A percentile compares a stretch with the other conserved stretches of the same genome.
These are phyloP conservation scores for Penicillium arizonense DNA, from an alignment of 495 filamentous ascomycete species.

Conservation along the genomic window DNA sequence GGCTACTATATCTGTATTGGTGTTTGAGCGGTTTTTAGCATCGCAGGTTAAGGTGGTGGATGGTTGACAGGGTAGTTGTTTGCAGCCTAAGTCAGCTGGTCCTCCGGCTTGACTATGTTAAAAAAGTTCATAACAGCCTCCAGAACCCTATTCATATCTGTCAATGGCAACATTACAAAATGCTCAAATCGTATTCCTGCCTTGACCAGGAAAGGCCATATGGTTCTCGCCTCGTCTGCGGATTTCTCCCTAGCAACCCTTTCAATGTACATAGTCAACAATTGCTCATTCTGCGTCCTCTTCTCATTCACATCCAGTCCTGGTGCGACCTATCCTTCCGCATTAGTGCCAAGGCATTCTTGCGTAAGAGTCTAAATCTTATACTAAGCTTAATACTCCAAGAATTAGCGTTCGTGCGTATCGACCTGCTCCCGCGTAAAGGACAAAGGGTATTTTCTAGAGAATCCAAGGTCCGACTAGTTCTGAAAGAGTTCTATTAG, in stretches of 20 bases:
- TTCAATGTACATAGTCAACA: slow-evolving; percentile 28
- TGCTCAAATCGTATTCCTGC: slow-evolving; percentile 1
- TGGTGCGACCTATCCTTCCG: slow-evolving; percentile 36
- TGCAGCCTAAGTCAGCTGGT: not conserved
- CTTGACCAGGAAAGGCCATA: slow-evolving; percentile 31
- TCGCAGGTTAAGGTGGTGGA: no score
- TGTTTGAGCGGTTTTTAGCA: slow-evolving; percentile 13
- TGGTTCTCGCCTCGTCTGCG: slow-evolving; percentile 22
- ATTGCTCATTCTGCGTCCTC: slow-evolving; percentile 25
- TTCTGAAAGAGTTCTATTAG: slow-evolving; percentile 32
- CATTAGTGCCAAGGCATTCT: slow-evolving; percentile 38
- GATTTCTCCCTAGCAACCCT: slow-evolving; percentile 25
- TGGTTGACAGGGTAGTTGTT: no score
- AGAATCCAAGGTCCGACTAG: slow-evolving; percentile 29
- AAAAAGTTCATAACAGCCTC: not conserved
- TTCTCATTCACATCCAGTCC: slow-evolving; percentile 30
- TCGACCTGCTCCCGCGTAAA: slow-evolving; percentile 27
- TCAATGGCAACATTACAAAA: not conserved
- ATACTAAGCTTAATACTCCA: slow-evolving; percentile 30
- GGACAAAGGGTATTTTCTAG: slow-evolving; percentile 27
- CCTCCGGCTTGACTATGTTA: not conserved
- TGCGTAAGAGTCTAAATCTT: slow-evolving; percentile 27
- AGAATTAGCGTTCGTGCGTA: slow-evolving; percentile 26
- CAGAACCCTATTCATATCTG: slow-evolving; percentile 1
- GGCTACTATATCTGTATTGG: slow-evolving; percentile 26